A percentile compares a stretch with the other conserved stretches of the same genome.
phyloP scores from a whole-genome alignment of 495 filamentous ascomycete genomes.

The Penicillium lividum region DNA sequence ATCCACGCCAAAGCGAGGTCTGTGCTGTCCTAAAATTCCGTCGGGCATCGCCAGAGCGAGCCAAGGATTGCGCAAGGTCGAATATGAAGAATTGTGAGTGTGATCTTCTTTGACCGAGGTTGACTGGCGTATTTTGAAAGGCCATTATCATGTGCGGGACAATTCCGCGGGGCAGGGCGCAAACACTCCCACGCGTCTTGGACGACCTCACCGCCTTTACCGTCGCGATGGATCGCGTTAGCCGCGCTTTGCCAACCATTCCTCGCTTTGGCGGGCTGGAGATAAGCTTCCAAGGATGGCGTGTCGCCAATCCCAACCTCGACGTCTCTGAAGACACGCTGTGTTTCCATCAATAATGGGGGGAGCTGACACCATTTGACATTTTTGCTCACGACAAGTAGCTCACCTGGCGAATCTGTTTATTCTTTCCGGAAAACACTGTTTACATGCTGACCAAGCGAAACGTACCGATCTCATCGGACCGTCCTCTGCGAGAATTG shows the following conservation, averaged over 20 bases:
- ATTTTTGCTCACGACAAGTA: neutral
- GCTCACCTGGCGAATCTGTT: neutral
- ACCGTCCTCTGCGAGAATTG: neutral
- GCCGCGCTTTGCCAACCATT: neutral
- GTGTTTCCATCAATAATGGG: neutral
- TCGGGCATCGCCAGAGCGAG: neutral
- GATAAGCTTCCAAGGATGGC: no score
- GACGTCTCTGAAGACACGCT: no score
- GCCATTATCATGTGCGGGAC: neutral
- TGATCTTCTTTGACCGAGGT: neutral
- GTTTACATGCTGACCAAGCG: neutral
- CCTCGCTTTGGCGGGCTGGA: neutral
- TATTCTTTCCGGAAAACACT: neutral
- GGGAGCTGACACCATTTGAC: neutral
- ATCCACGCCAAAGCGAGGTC: neutral
- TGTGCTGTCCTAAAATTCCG: neutral
- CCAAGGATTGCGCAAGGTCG: neutral
- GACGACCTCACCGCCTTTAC: conserved; percentile 1
- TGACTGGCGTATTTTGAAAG: no score
- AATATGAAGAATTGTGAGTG: neutral
- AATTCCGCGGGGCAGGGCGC: neutral
- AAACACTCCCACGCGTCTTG: neutral
- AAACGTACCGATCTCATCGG: neutral
- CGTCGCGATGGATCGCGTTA: neutral
- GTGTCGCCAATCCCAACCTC: no score